phyloP scores from a whole-genome alignment of 2,329 filamentous ascomycete species.

The Xylariaceae sp. region DNA sequence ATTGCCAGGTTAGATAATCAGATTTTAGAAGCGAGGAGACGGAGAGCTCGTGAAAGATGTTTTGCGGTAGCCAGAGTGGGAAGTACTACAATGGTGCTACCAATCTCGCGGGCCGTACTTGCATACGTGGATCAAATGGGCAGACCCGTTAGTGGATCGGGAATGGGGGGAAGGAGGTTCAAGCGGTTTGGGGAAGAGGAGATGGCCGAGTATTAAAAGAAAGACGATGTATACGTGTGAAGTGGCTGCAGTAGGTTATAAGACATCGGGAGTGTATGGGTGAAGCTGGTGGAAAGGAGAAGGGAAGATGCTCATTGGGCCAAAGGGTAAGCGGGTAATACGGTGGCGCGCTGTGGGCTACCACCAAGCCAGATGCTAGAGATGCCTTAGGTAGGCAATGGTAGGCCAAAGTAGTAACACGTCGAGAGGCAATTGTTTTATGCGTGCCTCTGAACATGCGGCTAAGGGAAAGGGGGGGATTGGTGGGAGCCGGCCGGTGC shows the following conservation, averaged over 20 bases:
- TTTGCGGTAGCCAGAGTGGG: conserved; percentile 8
- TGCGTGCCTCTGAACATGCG: conserved; percentile 39
- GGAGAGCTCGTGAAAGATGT: conserved; percentile 27
- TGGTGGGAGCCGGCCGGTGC: conserved; percentile 35
- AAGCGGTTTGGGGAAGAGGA: conserved; percentile 48
- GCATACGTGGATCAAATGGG: conserved; percentile 46
- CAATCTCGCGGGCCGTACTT: conserved; percentile 40
- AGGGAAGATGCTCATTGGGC: conserved; percentile 35
- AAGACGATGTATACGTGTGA: conserved; percentile 28
- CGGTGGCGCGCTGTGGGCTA: conserved; percentile 34
- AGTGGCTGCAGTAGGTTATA: conserved; percentile 30
- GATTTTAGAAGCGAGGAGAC: conserved; percentile 32
- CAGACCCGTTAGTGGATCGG: conserved; percentile 51
- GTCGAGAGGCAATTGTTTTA: conserved; percentile 43
- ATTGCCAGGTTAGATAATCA: conserved; percentile 48
- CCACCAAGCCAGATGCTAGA: conserved; percentile 42
- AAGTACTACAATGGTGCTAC: conserved; percentile 27
- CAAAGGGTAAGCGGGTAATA: conserved; percentile 37
- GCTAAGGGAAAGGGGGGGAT: conserved; percentile 35
- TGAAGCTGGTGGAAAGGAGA: conserved; percentile 33
- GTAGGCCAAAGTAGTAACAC: conserved; percentile 44
- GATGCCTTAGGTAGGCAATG: conserved; percentile 31
- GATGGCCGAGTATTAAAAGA: conserved; percentile 40
- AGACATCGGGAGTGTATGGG: conserved; percentile 37
- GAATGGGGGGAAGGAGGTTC: conserved; percentile 50